Base-by-base conservation (phyloP, 345 rosid species). In the Bruguiera gymnorhiza region DNA sequence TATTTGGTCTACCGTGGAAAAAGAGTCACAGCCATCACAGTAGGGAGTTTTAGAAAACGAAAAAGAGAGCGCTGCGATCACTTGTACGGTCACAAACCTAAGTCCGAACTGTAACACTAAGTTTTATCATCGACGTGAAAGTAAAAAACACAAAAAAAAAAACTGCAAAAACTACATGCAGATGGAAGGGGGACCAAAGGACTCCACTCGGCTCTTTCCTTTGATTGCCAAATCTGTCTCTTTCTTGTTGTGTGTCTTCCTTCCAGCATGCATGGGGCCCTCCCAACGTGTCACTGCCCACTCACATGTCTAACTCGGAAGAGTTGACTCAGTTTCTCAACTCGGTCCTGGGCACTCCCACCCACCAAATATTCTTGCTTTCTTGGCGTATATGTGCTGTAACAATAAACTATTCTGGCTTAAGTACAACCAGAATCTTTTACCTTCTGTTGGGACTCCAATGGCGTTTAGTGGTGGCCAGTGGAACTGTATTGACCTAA, bases 401-500 rank as follows among this genome's bases (percentile, higher is more conserved):
- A 11, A 26, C 36, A 27, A 65, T 16, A 62, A 62, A 11, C 18
- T 43, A 13, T 43, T 39, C 15, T 39, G 46, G 15, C 15, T 39
- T 10, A 9, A 39, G 46, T 27, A 67, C 51, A 67, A 30, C 48
- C 21, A 50, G 15, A 69, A 30, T 60, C 27, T 70, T 43, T 43
- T 61, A 27, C 7, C 46, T 46, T 20, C 46, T 20, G 23, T 23
- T 24, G 18, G 50, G 9, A 5, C 23, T 9, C 18, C 18, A 26
- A 24, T 29, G n/a, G 31, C 34, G 36, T 27, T 18, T 56, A 68
- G 21, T 68, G 65, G 51, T 60, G 74, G 5, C 48, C 69, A 56
- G 60, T 21, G 29, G 63, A 27, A 69, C 62, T 32, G 71, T 62
- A 76, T 60, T 76, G 80, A 61, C 72, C 62, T 65, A 75, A 26